These are phyloP conservation scores for Xylaria sp. DNA, from an alignment of 2,329 filamentous ascomycete species.

Conservation along the genomic window DNA sequence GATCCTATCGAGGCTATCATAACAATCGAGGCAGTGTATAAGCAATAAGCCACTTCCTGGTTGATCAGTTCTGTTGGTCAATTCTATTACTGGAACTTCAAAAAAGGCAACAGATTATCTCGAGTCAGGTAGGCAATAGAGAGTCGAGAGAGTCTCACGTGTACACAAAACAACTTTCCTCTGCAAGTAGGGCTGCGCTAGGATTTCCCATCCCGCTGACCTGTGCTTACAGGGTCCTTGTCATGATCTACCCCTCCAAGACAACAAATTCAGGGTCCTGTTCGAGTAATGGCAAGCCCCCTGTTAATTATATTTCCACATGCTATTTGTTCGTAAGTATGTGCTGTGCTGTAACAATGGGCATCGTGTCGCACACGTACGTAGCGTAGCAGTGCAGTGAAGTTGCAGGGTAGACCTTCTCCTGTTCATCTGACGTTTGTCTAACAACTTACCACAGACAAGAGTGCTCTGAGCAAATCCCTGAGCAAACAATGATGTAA, in stretches of 20 bases:
- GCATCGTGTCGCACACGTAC: conserved; percentile 11
- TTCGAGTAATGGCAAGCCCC: conserved; percentile 9
- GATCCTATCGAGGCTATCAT: background rate
- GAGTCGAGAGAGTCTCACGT: background rate
- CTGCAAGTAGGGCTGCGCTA: background rate
- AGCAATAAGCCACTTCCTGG: conserved; percentile 5
- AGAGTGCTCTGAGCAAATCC: background rate
- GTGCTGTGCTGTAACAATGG: background rate
- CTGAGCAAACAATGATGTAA: conserved; percentile 27
- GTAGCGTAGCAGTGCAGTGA: background rate
- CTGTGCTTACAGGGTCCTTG: background rate
- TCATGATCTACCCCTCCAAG: conserved; percentile 19
- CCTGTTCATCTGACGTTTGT: conserved; percentile 11
- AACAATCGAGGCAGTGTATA: background rate
- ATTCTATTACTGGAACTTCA: background rate
- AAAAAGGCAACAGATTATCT: too few relatives aligned
- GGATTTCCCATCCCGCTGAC: conserved; percentile 4
- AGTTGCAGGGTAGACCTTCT: conserved; percentile 13
- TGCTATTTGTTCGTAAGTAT: background rate
- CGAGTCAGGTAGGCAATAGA: background rate
- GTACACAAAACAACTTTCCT: conserved; percentile 2
- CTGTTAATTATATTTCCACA: background rate
- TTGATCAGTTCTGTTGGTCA: conserved; percentile 2
- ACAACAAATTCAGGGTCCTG: conserved; percentile 19
- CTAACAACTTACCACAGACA: conserved; percentile 14